Evolutionary conservation across 495 filamentous ascomycete species (phyloP).

Genomic region (Neurospora sp.): DNA sequence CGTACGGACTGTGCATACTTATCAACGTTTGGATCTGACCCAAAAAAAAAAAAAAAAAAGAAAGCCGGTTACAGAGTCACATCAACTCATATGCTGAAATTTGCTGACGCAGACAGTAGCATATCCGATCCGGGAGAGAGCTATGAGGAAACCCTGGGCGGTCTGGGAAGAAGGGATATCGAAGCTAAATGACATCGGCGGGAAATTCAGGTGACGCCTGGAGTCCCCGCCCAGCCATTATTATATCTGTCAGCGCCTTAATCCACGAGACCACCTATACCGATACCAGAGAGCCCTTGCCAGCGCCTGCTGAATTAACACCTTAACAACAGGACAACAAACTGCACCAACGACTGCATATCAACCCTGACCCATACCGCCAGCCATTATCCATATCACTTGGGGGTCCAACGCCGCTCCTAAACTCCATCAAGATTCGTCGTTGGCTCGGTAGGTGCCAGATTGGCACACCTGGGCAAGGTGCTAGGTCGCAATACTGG

Average conservation of each 20-base stretch:
- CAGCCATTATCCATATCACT: background rate
- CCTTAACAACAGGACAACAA: background rate
- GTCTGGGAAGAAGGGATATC: background rate
- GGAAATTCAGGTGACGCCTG: background rate
- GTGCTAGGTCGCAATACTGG: background rate
- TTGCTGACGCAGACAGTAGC: background rate
- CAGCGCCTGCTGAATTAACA: background rate
- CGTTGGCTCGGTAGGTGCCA: background rate
- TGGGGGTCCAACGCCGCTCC: background rate
- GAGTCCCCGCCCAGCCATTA: background rate
- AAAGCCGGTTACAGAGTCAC: background rate
- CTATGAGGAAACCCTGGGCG: background rate
- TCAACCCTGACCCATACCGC: background rate
- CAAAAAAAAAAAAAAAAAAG: background rate
- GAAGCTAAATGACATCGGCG: background rate
- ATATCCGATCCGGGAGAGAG: background rate
- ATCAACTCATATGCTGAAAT: background rate
- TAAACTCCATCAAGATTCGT: background rate
- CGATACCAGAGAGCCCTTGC: background rate
- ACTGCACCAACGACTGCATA: background rate
- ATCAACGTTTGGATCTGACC: background rate
- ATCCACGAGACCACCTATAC: background rate
- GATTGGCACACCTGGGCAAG: background rate
- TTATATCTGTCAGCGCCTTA: background rate
- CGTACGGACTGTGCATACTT: background rate